phyloP scores from a whole-genome alignment of 2,329 filamentous ascomycete species.

The Paraconiothyrium brasiliense region DNA sequence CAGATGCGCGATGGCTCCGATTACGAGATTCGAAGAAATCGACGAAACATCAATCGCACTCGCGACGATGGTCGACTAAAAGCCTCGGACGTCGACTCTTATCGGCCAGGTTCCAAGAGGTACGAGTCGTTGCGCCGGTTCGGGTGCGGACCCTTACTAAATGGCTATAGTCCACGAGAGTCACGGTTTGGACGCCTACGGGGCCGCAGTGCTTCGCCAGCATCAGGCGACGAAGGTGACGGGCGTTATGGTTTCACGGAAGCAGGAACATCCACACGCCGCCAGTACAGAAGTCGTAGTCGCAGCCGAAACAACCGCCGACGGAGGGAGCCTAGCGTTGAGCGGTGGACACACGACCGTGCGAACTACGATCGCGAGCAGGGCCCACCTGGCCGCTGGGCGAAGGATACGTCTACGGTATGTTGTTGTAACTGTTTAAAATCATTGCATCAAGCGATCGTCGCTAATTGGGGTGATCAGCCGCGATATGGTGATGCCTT shows the following conservation, averaged over 20 bases:
- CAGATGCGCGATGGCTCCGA: conserved; percentile 81
- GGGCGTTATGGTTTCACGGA: conserved; percentile 61
- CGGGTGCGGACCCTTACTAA: conserved; percentile 16
- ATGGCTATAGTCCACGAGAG: conserved; percentile 32
- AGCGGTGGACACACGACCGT: conserved; percentile 44
- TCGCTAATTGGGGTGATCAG: conserved; percentile 3
- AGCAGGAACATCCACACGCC: conserved; percentile 55
- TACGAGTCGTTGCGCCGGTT: conserved; percentile 19
- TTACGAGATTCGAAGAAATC: conserved; percentile 35
- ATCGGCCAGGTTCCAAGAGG: conserved; percentile 40
- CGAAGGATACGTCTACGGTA: conserved; percentile 33
- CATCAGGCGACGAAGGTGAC: conserved; percentile 56
- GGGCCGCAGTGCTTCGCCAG: conserved; percentile 68
- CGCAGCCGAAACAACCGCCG: conserved; percentile 38
- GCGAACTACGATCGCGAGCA: conserved; percentile 32
- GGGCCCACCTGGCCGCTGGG: conserved; percentile 31
- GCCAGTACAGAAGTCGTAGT: conserved; percentile 54
- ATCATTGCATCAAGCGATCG: background rate
- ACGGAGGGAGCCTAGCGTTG: conserved; percentile 34
- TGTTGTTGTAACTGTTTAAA: background rate
- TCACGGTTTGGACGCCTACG: conserved; percentile 60
- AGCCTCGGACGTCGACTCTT: conserved; percentile 39
- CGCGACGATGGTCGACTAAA: conserved; percentile 23
- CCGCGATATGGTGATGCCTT: conserved; percentile 42
- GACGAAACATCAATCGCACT: conserved; percentile 31